Evolutionary conservation across 768 basidiomycete genomes (phyloP).

Genomic region (Mycena latifolia): DNA sequence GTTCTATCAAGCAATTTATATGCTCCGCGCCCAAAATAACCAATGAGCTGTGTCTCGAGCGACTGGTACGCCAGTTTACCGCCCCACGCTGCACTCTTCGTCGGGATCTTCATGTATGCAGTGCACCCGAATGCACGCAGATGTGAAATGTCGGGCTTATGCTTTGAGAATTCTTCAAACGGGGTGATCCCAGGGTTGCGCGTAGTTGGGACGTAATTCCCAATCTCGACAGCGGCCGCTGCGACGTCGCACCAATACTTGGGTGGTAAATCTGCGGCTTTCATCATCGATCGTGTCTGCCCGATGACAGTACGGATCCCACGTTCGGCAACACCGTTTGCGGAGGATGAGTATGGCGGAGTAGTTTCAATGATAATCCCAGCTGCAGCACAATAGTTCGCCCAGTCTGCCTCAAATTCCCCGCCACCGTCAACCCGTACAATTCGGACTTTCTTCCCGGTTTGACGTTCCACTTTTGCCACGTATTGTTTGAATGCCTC

Average conservation of each 20-base stretch:
- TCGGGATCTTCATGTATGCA: conserved; percentile 34
- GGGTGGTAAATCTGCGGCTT: too few relatives aligned
- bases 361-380: conserved; percentile 19
- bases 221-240: background rate
- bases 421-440: conserved; percentile 32
- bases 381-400: background rate
- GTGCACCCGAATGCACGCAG: conserved; percentile 41
- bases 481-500: background rate
- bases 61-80: too few relatives aligned
- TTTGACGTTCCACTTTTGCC: background rate
- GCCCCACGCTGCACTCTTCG: too few relatives aligned
- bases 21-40: background rate
- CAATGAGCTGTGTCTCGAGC: too few relatives aligned
- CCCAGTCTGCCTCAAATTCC: conserved; percentile 13
- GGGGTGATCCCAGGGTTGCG: background rate
- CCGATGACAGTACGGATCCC: too few relatives aligned
- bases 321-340: too few relatives aligned
- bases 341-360: conserved; percentile 11
- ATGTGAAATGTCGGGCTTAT: conserved; percentile 28
- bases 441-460: background rate
- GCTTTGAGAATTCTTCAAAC: background rate
- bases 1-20: background rate
- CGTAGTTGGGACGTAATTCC: background rate
- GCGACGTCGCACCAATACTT: conserved; percentile 31
- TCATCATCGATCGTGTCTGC: too few relatives aligned